Conservation (phyloP, 2,329 filamentous ascomycete genomes). For the Polytolypa hystricis region DNA sequence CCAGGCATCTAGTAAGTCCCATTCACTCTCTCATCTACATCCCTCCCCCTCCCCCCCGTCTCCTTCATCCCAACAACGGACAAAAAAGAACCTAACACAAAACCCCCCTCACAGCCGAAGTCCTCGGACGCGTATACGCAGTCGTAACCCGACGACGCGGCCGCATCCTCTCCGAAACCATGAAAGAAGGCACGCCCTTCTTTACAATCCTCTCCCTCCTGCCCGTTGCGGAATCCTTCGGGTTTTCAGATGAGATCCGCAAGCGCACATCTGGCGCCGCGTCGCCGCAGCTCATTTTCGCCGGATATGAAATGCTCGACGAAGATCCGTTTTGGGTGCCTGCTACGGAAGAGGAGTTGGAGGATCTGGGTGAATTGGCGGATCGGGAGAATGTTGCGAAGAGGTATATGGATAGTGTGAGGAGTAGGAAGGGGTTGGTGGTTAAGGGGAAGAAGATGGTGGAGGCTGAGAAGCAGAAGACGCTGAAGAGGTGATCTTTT, state of each 20-base stretch:
- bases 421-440: constrained; percentile 75
- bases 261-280: constrained; percentile 87
- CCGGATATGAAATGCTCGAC: constrained; percentile 84
- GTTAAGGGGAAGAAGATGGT: constrained; percentile 64
- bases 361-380: constrained; percentile 87
- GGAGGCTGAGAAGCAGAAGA: constrained; percentile 88
- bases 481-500: constrained; percentile 44
- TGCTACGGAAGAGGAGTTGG: constrained; percentile 88
- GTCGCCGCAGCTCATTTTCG: constrained; percentile 84
- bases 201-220: constrained; percentile 85
- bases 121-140: constrained; percentile 87
- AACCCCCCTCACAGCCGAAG: constrained; percentile 52
- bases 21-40: neutral
- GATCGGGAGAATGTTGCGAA: constrained; percentile 95
- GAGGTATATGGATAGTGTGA: constrained; percentile 84
- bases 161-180: constrained; percentile 74
- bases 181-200: constrained; percentile 93
- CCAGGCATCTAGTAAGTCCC: constrained; percentile 66
- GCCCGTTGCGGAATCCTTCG: constrained; percentile 89
- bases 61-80: neutral
- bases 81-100: constrained; percentile 14
- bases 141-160: constrained; percentile 93
- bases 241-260: constrained; percentile 91
- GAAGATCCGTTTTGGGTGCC: constrained; percentile 98
- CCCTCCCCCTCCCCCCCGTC: neutral